Conservation (phyloP, 495 filamentous ascomycete species). For the Tuber borchii region DNA sequence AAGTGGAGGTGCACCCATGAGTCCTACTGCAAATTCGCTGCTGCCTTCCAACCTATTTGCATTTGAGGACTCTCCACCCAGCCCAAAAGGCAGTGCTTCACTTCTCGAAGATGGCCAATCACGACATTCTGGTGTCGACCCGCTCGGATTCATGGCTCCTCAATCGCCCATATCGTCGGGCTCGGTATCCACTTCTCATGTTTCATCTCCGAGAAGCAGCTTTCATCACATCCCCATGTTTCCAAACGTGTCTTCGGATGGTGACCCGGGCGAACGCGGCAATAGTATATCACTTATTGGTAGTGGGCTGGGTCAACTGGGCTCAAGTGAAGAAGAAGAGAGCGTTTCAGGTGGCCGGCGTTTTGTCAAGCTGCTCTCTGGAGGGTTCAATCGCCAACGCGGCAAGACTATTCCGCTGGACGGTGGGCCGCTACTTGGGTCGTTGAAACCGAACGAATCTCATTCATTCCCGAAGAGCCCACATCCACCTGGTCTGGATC, state of each 20-base stretch:
- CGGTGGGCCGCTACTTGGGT: conserved; percentile 59
- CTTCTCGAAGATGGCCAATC: conserved; percentile 43
- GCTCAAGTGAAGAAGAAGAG: conserved; percentile 14
- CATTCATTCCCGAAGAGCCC: conserved; percentile 69
- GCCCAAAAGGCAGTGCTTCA: conserved; percentile 45
- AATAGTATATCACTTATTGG: conserved; percentile 43
- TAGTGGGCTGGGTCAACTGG: conserved; percentile 41
- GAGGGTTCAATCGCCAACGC: conserved; percentile 59
- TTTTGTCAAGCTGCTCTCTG: conserved; percentile 56
- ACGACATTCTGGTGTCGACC: conserved; percentile 45
- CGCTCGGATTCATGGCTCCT: conserved; percentile 49
- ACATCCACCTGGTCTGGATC: conserved; percentile 51
- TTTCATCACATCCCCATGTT: conserved; percentile 55
- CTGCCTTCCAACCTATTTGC: conserved; percentile 74
- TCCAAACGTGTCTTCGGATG: conserved; percentile 45
- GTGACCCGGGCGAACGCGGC: conserved; percentile 41
- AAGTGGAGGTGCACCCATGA: conserved; percentile 63
- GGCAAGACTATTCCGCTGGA: conserved; percentile 65
- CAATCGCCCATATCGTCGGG: conserved; percentile 66
- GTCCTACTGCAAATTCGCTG: conserved; percentile 69
- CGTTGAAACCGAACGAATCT: conserved; percentile 67
- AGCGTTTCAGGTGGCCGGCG: conserved; percentile 46
- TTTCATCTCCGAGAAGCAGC: conserved; percentile 57
- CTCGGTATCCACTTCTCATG: conserved; percentile 56
- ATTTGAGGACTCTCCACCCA: conserved; percentile 62